Evolutionary conservation across 2,329 filamentous ascomycete genomes (phyloP).

Genomic region (Aspergillus caelatus): DNA sequence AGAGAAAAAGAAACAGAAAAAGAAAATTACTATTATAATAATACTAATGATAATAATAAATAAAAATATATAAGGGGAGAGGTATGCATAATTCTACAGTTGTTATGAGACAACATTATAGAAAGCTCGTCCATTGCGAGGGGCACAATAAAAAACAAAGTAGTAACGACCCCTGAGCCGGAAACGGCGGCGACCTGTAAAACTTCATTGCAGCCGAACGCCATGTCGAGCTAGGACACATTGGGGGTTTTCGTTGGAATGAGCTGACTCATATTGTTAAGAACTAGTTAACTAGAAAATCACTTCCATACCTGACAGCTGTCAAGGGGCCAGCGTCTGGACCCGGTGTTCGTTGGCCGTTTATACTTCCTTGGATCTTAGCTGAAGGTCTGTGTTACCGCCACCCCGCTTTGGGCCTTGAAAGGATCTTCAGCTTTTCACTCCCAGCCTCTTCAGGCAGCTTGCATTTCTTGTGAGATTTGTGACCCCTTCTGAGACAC

Average conservation of each 20-base stretch:
- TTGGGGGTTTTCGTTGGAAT: background rate
- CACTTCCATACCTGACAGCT: background rate
- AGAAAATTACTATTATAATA: too few species aligned
- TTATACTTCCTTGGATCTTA: background rate
- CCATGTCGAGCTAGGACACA: too few species aligned
- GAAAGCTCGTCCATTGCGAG: too few species aligned
- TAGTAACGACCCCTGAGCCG: too few species aligned
- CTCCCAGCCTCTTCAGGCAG: slow-evolving; percentile 7
- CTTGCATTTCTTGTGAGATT: background rate
- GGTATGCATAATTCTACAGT: too few species aligned
- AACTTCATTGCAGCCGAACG: too few species aligned
- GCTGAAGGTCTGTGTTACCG: slow-evolving; percentile 11
- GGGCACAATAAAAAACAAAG: too few species aligned
- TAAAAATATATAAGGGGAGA: too few species aligned
- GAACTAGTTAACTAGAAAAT: background rate
- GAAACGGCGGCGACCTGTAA: too few species aligned
- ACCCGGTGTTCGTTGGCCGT: background rate
- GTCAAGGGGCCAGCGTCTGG: background rate
- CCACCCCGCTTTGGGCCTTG: slow-evolving; percentile 7
- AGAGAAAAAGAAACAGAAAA: too few species aligned
- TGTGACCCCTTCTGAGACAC: slow-evolving; percentile 2
- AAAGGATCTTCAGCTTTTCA: slow-evolving; percentile 3
- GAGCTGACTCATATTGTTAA: background rate
- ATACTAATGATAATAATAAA: too few species aligned
- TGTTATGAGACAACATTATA: too few species aligned